Conservation (phyloP, 768 basidiomycete genomes). For the Naematelia aurantialba region DNA sequence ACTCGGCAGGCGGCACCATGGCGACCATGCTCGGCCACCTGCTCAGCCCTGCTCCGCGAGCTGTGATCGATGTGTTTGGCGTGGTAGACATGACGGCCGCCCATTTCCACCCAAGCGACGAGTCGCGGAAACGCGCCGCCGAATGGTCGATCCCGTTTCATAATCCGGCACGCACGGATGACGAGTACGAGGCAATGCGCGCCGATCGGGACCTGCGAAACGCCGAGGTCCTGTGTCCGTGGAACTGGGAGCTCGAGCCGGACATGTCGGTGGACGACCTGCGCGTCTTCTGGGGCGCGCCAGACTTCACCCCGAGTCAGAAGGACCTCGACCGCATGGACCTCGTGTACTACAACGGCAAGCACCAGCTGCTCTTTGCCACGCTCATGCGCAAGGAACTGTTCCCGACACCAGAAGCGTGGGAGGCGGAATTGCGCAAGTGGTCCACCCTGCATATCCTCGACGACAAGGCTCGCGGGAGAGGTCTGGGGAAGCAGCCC, state of each 20-base stretch:
- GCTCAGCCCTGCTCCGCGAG: slow-evolving; percentile 12
- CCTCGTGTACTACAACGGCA: slow-evolving; percentile 4
- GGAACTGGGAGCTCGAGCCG: slow-evolving; percentile 9
- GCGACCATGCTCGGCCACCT: slow-evolving; percentile 6
- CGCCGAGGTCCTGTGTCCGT: slow-evolving; percentile 9
- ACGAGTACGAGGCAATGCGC: not conserved
- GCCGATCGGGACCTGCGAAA: slow-evolving; percentile 11
- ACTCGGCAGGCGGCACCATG: slow-evolving; percentile 28
- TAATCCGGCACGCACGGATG: not conserved
- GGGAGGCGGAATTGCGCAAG: not conserved
- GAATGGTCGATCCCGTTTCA: not conserved
- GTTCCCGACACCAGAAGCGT: not conserved
- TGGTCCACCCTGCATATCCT: slow-evolving; percentile 9
- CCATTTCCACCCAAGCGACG: not conserved
- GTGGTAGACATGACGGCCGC: slow-evolving; percentile 22
- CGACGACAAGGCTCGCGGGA: no score
- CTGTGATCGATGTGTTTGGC: slow-evolving; percentile 20
- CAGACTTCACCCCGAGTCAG: not conserved
- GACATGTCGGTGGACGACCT: slow-evolving; percentile 10
- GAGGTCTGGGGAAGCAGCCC: no score
- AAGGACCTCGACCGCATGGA: slow-evolving; percentile 4
- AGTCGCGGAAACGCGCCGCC: not conserved
- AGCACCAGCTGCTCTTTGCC: not conserved
- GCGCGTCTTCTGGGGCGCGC: not conserved
- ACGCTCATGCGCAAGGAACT: slow-evolving; percentile 6